Conservation (phyloP, 495 filamentous ascomycete species). For the Lepidopterella palustris region DNA sequence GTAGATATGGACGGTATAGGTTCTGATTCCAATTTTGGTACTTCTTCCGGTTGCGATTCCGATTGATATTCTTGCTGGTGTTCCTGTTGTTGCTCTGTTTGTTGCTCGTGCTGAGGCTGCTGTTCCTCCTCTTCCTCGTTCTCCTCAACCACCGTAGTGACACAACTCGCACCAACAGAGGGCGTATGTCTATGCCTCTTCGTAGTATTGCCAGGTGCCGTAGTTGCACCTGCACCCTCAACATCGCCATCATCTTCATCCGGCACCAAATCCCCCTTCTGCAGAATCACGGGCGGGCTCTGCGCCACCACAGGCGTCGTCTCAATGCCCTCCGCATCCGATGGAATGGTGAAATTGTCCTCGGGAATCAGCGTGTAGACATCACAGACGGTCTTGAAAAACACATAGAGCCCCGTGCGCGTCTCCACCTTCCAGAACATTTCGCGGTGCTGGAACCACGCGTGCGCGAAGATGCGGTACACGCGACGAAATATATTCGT, state of each 20-base stretch:
- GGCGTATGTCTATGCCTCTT: constrained; percentile 25
- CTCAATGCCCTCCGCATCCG: constrained; percentile 75
- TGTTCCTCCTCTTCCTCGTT: constrained; percentile 28
- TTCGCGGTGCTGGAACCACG: constrained; percentile 93
- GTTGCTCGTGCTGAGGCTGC: background rate
- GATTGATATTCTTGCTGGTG: background rate
- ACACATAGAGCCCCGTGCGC: constrained; percentile 78
- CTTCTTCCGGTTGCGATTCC: background rate
- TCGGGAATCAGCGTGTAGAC: constrained; percentile 78
- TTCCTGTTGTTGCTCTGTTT: background rate
- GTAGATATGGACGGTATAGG: no score
- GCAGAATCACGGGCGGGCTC: constrained; percentile 8
- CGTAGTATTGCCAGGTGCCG: constrained; percentile 21
- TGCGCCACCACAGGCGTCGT: background rate
- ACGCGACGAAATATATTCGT: constrained; percentile 90
- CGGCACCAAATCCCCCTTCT: constrained; percentile 5
- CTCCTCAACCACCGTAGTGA: constrained; percentile 29
- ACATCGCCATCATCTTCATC: constrained; percentile 6
- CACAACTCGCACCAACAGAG: constrained; percentile 19
- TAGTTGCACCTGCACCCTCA: constrained; percentile 12
- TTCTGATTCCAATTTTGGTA: no score
- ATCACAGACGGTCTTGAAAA: constrained; percentile 97
- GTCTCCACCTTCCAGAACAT: constrained; percentile 97
- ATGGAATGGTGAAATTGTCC: constrained; percentile 91
- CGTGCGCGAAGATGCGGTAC: constrained; percentile 95